These are phyloP conservation scores for Periconia sp. DNA, from an alignment of 2,329 filamentous ascomycete species.

Conservation along the genomic window DNA sequence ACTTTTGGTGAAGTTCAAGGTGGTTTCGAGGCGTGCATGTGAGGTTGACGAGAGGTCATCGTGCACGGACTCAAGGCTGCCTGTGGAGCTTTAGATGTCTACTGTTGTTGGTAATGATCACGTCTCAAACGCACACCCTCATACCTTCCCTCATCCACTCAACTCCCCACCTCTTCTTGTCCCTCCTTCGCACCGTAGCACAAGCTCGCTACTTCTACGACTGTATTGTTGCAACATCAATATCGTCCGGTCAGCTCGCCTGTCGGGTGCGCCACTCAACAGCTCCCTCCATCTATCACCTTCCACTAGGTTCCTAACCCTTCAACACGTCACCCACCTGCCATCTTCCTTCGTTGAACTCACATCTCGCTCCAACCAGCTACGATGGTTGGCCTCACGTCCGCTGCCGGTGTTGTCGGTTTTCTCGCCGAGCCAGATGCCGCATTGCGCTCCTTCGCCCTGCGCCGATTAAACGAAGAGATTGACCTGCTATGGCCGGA, in stretches of 20 bases:
- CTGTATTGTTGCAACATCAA: slow-evolving; percentile 5
- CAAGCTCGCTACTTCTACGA: slow-evolving; percentile 3
- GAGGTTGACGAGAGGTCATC: no score
- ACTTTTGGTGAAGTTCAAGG: no score
- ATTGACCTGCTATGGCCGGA: slow-evolving; percentile 98
- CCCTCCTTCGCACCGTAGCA: slow-evolving; percentile 31
- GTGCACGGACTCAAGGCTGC: not conserved
- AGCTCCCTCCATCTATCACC: slow-evolving; percentile 32
- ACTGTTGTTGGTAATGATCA: slow-evolving; percentile 7
- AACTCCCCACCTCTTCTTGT: slow-evolving; percentile 33
- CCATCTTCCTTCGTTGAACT: slow-evolving; percentile 1
- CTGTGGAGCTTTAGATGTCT: not conserved
- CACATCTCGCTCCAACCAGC: slow-evolving; percentile 11
- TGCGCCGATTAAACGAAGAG: slow-evolving; percentile 93
- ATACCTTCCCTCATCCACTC: slow-evolving; percentile 25
- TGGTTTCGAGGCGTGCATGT: no score
- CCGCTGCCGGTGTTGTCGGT: slow-evolving; percentile 90
- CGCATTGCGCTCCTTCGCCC: slow-evolving; percentile 90
- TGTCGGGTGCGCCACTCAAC: slow-evolving; percentile 34
- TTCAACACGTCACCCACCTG: slow-evolving; percentile 20
- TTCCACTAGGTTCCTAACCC: slow-evolving; percentile 38
- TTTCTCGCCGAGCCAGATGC: slow-evolving; percentile 94
- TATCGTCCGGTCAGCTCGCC: slow-evolving; percentile 15
- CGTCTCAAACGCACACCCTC: slow-evolving; percentile 13
- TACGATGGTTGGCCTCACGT: slow-evolving; percentile 87